Percentiles rank a stretch among this genome's conserved stretches.
phyloP scores from a whole-genome alignment of 2,329 filamentous ascomycete genomes.

The Monosporascus sp. region DNA sequence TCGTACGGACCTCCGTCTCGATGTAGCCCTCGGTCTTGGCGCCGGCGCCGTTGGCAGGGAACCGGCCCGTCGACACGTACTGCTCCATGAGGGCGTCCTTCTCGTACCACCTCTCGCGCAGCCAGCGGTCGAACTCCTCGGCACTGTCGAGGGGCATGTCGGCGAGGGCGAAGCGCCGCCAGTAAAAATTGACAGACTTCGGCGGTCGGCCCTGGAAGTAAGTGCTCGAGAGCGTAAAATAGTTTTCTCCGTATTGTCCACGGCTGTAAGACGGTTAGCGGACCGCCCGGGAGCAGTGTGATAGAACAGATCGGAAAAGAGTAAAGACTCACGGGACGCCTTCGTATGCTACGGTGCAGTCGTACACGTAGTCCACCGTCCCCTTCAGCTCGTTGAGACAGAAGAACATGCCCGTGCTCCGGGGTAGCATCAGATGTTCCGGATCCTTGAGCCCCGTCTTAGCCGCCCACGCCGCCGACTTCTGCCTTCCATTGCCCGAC shows the following conservation, averaged over 20 bases:
- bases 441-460: slow-evolving; percentile 70
- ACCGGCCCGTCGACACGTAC: slow-evolving; percentile 70
- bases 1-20: slow-evolving; percentile 54
- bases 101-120: slow-evolving; percentile 81
- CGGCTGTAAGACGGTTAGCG: slow-evolving; percentile 42
- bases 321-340: slow-evolving; percentile 67
- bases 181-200: slow-evolving; percentile 95
- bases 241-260: slow-evolving; percentile 81
- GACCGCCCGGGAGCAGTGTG: neutral
- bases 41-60: slow-evolving; percentile 63
- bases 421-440: slow-evolving; percentile 69
- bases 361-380: slow-evolving; percentile 78
- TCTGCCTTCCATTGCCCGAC: slow-evolving; percentile 62
- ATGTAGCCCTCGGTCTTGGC: slow-evolving; percentile 40
- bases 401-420: slow-evolving; percentile 76
- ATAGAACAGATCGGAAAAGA: neutral
- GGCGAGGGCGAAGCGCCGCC: slow-evolving; percentile 75
- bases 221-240: slow-evolving; percentile 80
- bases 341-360: slow-evolving; percentile 94
- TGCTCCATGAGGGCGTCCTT: slow-evolving; percentile 87
- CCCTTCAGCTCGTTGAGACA: slow-evolving; percentile 70
- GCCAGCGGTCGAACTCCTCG: slow-evolving; percentile 76
- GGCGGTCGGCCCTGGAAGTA: slow-evolving; percentile 86
- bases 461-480: slow-evolving; percentile 69
- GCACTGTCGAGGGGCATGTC: slow-evolving; percentile 75